Base-by-base conservation (phyloP, 768 basidiomycete genomes). In the Nidula microcarpa region DNA sequence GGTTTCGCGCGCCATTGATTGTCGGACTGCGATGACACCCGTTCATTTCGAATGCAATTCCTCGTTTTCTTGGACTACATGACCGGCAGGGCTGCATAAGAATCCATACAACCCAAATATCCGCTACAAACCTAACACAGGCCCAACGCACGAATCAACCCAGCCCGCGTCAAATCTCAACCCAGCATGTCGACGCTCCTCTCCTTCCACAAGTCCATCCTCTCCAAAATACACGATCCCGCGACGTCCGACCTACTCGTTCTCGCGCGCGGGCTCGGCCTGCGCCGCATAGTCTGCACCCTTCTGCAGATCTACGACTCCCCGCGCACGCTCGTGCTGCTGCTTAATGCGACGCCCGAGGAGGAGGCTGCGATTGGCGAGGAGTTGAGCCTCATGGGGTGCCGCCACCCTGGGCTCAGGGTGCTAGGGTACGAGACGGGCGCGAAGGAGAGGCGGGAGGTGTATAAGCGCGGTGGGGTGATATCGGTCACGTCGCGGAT, bases 401-500 rank as follows among this genome's bases (percentile, higher is more conserved):
- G 91, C 59, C 73, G 91, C 55, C 85, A 82, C 60, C 95, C 94
- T 0, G 93, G 94, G 0, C 71, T 98, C 54, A 77, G 92, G 11
- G 77, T 89, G 3, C 82, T 98, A 6, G 86, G 81, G 0, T 90
- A 92, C 65, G 95, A 98, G 68, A 89, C 85, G 57, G 80, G 78
- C 10, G 75, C 70, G 61, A 85, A 86, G 65, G 89, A 95, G 37
- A 77, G 96, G 93, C 88, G 93, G 70, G 81, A 82, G 39, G 68
- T 98, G 50, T 98, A 98, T 73, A 87, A 87, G 55, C 79, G 80
- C 54, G 96, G 96, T 4, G 95, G 95, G 4, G 74, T 98, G 1
- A 79, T 98, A 47, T 91, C 91, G 6, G 87, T 98, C 33, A 98
- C 97, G 0, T 94, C 92, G 23, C 85, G 92, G 16, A 98, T 99